These are phyloP conservation scores for Chaetomium strumarium DNA, from an alignment of 2,329 filamentous ascomycete species.

Conservation along the genomic window DNA sequence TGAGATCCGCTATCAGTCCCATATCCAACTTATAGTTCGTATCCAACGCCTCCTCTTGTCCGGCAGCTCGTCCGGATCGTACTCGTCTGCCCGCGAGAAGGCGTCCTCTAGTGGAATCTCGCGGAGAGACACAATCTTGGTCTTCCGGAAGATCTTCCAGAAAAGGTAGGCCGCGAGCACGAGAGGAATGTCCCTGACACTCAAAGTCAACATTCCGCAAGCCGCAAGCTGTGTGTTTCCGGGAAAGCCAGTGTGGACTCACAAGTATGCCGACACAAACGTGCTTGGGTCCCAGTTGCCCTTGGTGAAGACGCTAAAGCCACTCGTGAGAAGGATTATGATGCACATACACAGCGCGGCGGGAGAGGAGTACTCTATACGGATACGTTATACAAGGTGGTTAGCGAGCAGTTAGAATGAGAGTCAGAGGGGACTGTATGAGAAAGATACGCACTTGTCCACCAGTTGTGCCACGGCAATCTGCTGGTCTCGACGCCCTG, in stretches of 20 bases:
- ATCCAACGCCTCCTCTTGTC: slow-evolving; percentile 26
- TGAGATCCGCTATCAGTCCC: slow-evolving; percentile 24
- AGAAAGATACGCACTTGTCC: slow-evolving; percentile 45
- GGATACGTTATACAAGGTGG: no score
- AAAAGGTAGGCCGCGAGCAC: slow-evolving; percentile 50
- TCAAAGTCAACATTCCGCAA: slow-evolving; percentile 8
- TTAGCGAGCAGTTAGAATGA: not conserved
- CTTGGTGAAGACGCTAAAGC: slow-evolving; percentile 44
- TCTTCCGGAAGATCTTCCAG: slow-evolving; percentile 63
- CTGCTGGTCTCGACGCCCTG: slow-evolving; percentile 46
- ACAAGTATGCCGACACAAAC: slow-evolving; percentile 60
- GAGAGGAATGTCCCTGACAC: slow-evolving; percentile 51
- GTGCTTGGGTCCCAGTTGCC: slow-evolving; percentile 52
- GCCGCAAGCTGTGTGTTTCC: not conserved
- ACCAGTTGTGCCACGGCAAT: slow-evolving; percentile 58
- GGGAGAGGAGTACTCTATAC: slow-evolving; percentile 56
- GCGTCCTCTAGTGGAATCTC: slow-evolving; percentile 48
- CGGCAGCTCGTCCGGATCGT: slow-evolving; percentile 27
- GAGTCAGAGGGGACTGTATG: not conserved
- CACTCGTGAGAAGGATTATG: slow-evolving; percentile 39
- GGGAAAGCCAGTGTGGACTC: slow-evolving; percentile 29
- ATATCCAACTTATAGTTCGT: slow-evolving; percentile 33
- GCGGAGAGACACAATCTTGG: slow-evolving; percentile 45
- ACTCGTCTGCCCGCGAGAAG: slow-evolving; percentile 41
- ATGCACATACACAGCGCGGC: slow-evolving; percentile 54